Evolutionary conservation across 495 filamentous ascomycete genomes (phyloP).

Genomic region (Talaromyces ruber): DNA sequence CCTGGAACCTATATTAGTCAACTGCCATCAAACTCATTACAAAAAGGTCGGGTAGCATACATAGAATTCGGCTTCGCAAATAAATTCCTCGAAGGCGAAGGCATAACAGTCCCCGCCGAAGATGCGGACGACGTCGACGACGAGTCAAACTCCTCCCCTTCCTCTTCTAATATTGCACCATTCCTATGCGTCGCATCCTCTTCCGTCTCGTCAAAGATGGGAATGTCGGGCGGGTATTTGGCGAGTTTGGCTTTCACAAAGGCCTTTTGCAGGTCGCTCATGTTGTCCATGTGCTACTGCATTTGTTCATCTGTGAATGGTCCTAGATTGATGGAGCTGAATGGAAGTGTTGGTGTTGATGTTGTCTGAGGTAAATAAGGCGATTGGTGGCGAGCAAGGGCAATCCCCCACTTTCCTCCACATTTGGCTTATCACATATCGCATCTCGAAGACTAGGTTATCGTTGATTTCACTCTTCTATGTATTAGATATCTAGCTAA

Average conservation of each 20-base stretch:
- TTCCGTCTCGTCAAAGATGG: constrained; percentile 39
- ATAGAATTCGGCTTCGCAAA: constrained; percentile 53
- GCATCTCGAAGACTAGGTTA: background rate
- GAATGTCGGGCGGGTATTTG: constrained; percentile 48
- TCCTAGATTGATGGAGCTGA: background rate
- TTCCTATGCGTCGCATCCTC: constrained; percentile 18
- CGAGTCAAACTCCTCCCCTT: constrained; percentile 57
- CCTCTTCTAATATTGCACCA: constrained; percentile 23
- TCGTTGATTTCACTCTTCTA: background rate
- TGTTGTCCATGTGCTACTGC: constrained; percentile 21
- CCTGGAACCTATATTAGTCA: background rate
- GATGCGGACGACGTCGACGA: constrained; percentile 70
- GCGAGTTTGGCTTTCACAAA: constrained; percentile 75
- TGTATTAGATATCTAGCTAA: background rate
- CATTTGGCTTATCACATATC: background rate
- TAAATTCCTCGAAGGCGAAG: constrained; percentile 63
- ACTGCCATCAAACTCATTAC: background rate
- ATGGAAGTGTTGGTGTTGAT: background rate
- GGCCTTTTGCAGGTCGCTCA: constrained; percentile 82
- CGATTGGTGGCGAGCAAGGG: background rate
- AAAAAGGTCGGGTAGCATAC: constrained; percentile 8
- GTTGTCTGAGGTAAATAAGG: background rate
- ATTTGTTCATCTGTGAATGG: background rate
- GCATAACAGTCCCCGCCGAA: constrained; percentile 82
- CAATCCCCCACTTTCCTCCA: background rate